Evolutionary conservation across 108 stramenopile genomes (phyloP), one percentile per base, ranked within the genome.

Genomic region (Stephanodiscus minutulus): DNA sequence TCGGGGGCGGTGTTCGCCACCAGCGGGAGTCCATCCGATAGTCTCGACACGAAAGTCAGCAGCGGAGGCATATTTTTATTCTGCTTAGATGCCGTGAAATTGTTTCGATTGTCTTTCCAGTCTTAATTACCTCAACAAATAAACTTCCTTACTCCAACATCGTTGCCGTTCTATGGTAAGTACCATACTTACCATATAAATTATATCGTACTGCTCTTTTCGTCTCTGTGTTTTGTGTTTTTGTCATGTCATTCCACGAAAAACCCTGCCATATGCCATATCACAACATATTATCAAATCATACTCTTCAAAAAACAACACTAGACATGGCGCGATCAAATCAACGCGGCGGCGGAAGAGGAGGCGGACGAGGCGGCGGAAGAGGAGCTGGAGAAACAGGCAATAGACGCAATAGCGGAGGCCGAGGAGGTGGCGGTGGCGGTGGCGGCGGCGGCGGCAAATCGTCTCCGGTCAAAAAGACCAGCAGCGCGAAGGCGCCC

Each of bases 11-110:
- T 79, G 31, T 81, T 86, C 6, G 94, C 90, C 36, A 96, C 92
- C 59, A 96, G 80, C 5, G 90, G 89, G 17, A 96, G 82, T 22
- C 90, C 90, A 72, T 96, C 94, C 12, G 88, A 86, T 7, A 85
- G 57, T 13, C 94, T 88, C n/a, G 94, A 91, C 11, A 96, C 89
- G 80, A 91, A 91, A 13, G 94, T 96, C 46, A 96, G 71, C 46
- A 93, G 81, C 13, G 93, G 93, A 25, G 94, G 94, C 94, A 95
- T 95, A 17, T 47, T 77, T 35, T 52, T 50, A 28, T 29, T 73
- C 24, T 24, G 12, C 15, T 7, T 52, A 12, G 50, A 53, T 53
- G 22, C 22, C 11, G 5, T 1, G 20, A 52, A 21, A 18, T 21
- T 12, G 11, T 48, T 31, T 49, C 50, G 24, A 18, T 52, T 3